A percentile compares a stretch with the other conserved stretches of the same genome.
Evolutionary conservation across 306 rosid genomes (phyloP).

Genomic region (Sechiopsis laciniata): DNA sequence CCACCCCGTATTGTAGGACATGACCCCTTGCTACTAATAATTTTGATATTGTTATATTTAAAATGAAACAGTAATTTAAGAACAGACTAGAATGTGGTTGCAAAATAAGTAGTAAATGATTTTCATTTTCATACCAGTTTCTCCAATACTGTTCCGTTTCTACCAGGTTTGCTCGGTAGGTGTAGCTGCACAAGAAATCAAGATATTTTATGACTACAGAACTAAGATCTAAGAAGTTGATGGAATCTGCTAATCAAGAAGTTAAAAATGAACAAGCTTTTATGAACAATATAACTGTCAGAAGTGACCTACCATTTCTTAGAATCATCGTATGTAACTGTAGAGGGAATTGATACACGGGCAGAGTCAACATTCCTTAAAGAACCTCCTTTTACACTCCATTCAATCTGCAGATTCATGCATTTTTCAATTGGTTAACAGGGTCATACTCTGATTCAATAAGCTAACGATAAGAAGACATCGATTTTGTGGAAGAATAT

Average conservation of each 20-base stretch:
- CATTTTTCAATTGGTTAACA: constrained; percentile 20
- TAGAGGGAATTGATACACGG: constrained; percentile 78
- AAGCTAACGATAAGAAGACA: too few relatives aligned
- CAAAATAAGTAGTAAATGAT: neutral
- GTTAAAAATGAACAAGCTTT: constrained; percentile 17
- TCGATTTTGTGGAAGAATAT: too few relatives aligned
- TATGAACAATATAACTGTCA: constrained; percentile 9
- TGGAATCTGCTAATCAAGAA: constrained; percentile 24
- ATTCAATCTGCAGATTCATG: constrained; percentile 67
- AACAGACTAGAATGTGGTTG: neutral
- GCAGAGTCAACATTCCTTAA: constrained; percentile 85
- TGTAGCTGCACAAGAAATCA: constrained; percentile 62
- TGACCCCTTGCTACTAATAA: too few relatives aligned
- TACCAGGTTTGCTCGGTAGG: constrained; percentile 62
- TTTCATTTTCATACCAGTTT: constrained; percentile 57
- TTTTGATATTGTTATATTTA: too few relatives aligned
- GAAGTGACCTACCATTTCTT: constrained; percentile 64
- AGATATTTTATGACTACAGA: constrained; percentile 26
- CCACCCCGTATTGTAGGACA: too few relatives aligned
- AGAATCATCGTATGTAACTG: constrained; percentile 72
- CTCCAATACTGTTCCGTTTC: constrained; percentile 96
- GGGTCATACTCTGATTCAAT: too few relatives aligned
- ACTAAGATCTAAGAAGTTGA: constrained; percentile 7
- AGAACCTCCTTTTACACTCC: constrained; percentile 69
- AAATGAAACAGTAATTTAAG: neutral